A percentile compares a stretch with the other conserved stretches of the same genome.
Evolutionary conservation across 345 rosid genomes (phyloP).

Genomic region (Odontarrhena argentea): DNA sequence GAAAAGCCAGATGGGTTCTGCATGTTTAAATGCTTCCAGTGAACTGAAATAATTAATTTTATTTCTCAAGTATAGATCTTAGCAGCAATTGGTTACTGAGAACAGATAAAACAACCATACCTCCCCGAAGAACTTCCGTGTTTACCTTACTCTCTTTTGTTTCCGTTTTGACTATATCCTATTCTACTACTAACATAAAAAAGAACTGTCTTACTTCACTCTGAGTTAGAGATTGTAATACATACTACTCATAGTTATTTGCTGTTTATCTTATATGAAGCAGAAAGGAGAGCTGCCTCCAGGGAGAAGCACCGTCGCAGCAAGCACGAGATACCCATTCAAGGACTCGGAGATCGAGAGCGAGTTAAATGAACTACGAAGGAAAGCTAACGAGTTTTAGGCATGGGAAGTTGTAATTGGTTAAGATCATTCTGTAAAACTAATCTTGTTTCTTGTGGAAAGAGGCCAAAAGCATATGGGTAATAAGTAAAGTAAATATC

Average conservation of each 20-base stretch:
- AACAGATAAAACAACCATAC: not conserved
- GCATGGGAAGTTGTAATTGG: constrained; percentile 9
- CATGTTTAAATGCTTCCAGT: not conserved
- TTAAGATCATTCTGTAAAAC: constrained; percentile 24
- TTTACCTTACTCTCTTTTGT: not conserved
- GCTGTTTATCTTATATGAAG: constrained; percentile 14
- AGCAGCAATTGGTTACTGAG: not conserved
- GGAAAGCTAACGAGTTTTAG: constrained; percentile 46
- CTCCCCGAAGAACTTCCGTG: too few relatives aligned
- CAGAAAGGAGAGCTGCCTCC: constrained; percentile 50
- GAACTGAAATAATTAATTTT: not conserved
- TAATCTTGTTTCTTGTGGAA: constrained; percentile 31
- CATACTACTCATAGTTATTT: not conserved
- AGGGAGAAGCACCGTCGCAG: constrained; percentile 41
- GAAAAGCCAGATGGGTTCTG: not conserved
- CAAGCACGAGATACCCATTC: constrained; percentile 40
- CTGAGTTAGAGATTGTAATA: not conserved
- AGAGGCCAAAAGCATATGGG: constrained; percentile 28
- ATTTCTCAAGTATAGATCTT: not conserved
- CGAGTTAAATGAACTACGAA: constrained; percentile 43
- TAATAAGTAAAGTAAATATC: constrained; percentile 39
- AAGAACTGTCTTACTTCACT: not conserved
- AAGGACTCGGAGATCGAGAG: constrained; percentile 46
- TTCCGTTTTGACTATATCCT: not conserved
- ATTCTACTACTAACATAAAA: not conserved